Base-by-base conservation (phyloP, 73 alveolate genomes). In the Paramecium bursaria region DNA sequence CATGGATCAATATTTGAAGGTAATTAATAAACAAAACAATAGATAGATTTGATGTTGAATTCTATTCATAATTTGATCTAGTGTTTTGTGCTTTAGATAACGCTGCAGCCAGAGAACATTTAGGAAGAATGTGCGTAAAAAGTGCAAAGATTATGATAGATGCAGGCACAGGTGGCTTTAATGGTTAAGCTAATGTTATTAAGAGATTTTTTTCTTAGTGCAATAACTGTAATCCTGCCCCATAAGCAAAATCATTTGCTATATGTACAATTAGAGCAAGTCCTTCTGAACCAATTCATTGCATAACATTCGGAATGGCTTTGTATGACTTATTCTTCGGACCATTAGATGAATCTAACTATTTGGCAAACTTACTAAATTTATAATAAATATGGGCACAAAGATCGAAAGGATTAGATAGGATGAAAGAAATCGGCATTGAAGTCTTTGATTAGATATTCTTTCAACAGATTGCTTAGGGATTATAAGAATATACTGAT, bases 31-130 rank as follows among this genome's bases (percentile, higher is more conserved):
- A 10, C 61, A 33, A 48, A 53, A 73, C 17, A 50, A 85, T 92
- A 94, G 94, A 95, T 87, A 61, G 91, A 74, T 96, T 90, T 86
- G 94, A 94, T 47, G 80, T 57, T 44, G 90, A 91, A 26, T 96
- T 92, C 91, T 93, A 93, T 61, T 74, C 85, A 13, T 42, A 86
- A 73, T 96, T 94, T 88, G 97, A 93, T 73, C 25, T 96, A 19
- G 96, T 95, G 9, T 87, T 94, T 55, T 94, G 95, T 74, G 99
- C 98, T 0, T 92, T 96, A 19, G 99, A 96, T 57, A 96, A 96
- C 67, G 86, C 87, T 51, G 98, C 88, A 77, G 99, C 99, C 0
- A 90, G 99, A 87, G 94, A 94, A 74, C 95, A 96, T 90, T 96
- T 96, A 25, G 95, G 94, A 74, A 73, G 90, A 55, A 75, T 91